Base-by-base conservation (phyloP, 306 rosid species). In the Malus fusca region DNA sequence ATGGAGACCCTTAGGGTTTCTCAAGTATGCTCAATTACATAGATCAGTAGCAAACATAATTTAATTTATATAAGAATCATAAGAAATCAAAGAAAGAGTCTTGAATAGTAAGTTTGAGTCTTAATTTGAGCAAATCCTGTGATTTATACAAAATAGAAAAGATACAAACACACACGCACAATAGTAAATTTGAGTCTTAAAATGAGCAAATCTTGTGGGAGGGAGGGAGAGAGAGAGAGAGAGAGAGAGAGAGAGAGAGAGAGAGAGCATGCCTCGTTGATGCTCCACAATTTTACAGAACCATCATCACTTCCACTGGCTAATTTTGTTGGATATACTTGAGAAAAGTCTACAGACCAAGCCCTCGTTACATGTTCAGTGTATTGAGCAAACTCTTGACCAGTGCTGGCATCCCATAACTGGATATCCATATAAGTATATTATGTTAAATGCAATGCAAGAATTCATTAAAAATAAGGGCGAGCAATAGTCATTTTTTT, bases 231-330 rank as follows among this genome's bases (percentile, higher is more conserved):
- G 78, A 71, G 85, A 26, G 26, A 25, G n/a, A n/a, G n/a, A n/a
- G n/a, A 77, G 75, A 80, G 72, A 33, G 35, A 33, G 71, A 66
- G 51, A 74, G 71, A 70, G 69, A 70, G 69, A 73, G 64, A 76
- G 78, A 73, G 85, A 79, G 75, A 82, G 64, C 86, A 83, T 87
- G 81, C 98, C 94, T 94, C 98, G 59, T 77, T 91, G 78, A 94
- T 88, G 79, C 87, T 90, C 98, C 98, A 94, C 81, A 94, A 77
- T 80, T 91, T 92, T 72, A 94, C 97, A 63, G 88, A 71, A 83
- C 91, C 87, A 78, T 94, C 98, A 87, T 94, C 97, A 79, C 97
- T 90, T 77, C 97, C 96, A 79, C 95, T 94, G 82, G 97, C 98
- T 75, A 94, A 85, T 75, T 90, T 94, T 71, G 95, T 92, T n/a